phyloP scores from a whole-genome alignment of 2,329 filamentous ascomycete species.

The Penicillium concentricum region DNA sequence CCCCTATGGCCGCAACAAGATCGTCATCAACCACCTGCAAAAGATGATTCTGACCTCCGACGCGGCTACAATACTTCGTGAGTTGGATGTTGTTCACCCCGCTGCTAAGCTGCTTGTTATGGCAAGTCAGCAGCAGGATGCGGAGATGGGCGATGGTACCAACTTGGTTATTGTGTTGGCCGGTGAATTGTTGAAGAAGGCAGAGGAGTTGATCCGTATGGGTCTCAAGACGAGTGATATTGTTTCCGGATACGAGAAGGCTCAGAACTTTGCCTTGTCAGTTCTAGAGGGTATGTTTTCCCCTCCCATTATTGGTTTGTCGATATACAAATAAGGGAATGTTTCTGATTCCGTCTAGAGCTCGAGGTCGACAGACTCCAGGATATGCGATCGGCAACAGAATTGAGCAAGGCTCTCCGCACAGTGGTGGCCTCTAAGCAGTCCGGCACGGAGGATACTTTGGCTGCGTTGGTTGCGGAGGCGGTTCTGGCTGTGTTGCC shows the following conservation, averaged over 20 bases:
- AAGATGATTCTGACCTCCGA: slow-evolving; percentile 99
- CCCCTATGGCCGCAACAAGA: slow-evolving; percentile 97
- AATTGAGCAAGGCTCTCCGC: slow-evolving; percentile 91
- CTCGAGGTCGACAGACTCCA: slow-evolving; percentile 87
- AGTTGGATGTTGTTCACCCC: slow-evolving; percentile 97
- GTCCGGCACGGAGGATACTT: slow-evolving; percentile 84
- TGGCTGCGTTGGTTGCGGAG: slow-evolving; percentile 84
- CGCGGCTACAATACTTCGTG: slow-evolving; percentile 92
- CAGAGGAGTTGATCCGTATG: slow-evolving; percentile 93
- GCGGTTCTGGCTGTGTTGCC: slow-evolving; percentile 81
- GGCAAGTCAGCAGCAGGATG: slow-evolving; percentile 98
- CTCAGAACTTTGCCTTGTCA: slow-evolving; percentile 82
- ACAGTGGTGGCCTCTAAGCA: slow-evolving; percentile 98
- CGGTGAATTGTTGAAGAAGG: slow-evolving; percentile 93
- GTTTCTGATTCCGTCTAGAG: slow-evolving; percentile 48
- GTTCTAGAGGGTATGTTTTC: slow-evolving; percentile 65
- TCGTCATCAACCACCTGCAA: slow-evolving; percentile 98
- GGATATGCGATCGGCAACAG: slow-evolving; percentile 74
- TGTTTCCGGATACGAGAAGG: slow-evolving; percentile 91
- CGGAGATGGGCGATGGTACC: slow-evolving; percentile 98
- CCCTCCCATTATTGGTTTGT: background rate
- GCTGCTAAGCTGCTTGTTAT: slow-evolving; percentile 97
- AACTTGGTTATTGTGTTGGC: slow-evolving; percentile 96
- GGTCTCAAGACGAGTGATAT: slow-evolving; percentile 98
- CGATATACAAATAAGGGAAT: slow-evolving; percentile 1